These are phyloP conservation scores for Neurospora sp. DNA, from an alignment of 495 filamentous ascomycete species.

Conservation along the genomic window DNA sequence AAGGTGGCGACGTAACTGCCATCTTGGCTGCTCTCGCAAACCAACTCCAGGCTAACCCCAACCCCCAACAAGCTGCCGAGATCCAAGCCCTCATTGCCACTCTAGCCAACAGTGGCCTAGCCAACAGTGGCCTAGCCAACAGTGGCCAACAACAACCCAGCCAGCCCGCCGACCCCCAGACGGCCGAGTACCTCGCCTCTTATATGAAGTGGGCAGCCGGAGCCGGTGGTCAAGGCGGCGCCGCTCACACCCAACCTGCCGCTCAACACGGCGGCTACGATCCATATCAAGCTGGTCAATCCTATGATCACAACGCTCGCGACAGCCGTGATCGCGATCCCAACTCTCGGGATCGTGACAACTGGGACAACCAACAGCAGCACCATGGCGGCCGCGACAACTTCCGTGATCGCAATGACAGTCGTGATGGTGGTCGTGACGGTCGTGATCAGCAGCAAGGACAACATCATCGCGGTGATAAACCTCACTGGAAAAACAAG, in stretches of 20 bases:
- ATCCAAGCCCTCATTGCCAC: conserved; percentile 14
- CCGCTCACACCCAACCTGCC: neutral
- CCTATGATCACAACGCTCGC: conserved; percentile 1
- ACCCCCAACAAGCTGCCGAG: conserved; percentile 3
- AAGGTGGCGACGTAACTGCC: conserved; percentile 10
- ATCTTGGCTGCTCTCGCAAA: conserved; percentile 15
- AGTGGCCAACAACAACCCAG: conserved; percentile 7
- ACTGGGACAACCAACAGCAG: neutral
- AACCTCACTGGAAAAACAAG: neutral
- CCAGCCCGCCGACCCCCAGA: conserved; percentile 7
- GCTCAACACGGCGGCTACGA: neutral
- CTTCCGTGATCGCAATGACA: conserved; percentile 14
- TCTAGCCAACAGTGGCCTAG: conserved; percentile 5
- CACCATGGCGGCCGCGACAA: conserved; percentile 3
- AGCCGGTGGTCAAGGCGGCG: neutral
- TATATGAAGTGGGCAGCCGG: conserved; percentile 11
- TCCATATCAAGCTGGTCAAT: neutral
- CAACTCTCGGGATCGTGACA: conserved; percentile 4
- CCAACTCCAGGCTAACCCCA: conserved; percentile 6
- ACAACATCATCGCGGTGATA: neutral
- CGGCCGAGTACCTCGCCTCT: conserved; percentile 10
- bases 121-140: conserved; percentile 6
- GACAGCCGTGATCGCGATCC: conserved; percentile 3
- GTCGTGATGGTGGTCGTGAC: neutral
- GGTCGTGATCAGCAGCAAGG: neutral